Base-by-base conservation (phyloP, 345 rosid species). In the Gossypium thurberi region DNA sequence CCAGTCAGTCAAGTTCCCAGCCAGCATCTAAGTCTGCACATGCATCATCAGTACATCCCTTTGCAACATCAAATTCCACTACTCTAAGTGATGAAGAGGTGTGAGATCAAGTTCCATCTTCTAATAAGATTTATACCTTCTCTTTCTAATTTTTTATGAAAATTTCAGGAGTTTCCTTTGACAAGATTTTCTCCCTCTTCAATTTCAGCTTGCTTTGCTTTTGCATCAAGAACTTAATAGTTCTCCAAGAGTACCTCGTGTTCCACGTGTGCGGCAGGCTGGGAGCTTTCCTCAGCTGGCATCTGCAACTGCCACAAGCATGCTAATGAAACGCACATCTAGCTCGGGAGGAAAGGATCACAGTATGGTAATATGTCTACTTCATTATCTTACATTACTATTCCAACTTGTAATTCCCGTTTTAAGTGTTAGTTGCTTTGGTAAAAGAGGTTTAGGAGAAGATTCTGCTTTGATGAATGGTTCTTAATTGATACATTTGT, bases 151-250 rank as follows among this genome's bases (percentile, higher is more conserved):
- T 13, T 51, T 26, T 77, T 83, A 40, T 12, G 5, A 15, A 14
- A 62, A 79, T 75, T 75, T 28, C 74, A 17, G 58, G 7, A 43
- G 42, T 42, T 63, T 52, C 40, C 15, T 18, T 48, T 65, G 13
- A 52, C 33, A 15, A 50, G 12, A 20, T 51, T 18, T 42, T 21
- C 52, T 18, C 55, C 37, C 15, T n/a, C 14, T 72, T 73, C 70
- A 33, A 55, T 58, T 58, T 23, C 87, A 96, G 99, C 97, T 96
- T 70, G 99, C 99, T 26, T 82, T 96, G 77, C 93, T 92, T 87
- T 76, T 95, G 83, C 99, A 95, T 84, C 97, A 95, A 84, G 96
- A 95, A 77, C 98, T 95, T 81, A 93, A 96, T 69, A 93, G 99
- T 78, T 93, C 98, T 80, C 98, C 96, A 60, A 88, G 99, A 77